These are phyloP conservation scores for Modicella reniformis DNA, from an alignment of 371 early-diverging fungal genomes.

Conservation along the genomic window DNA sequence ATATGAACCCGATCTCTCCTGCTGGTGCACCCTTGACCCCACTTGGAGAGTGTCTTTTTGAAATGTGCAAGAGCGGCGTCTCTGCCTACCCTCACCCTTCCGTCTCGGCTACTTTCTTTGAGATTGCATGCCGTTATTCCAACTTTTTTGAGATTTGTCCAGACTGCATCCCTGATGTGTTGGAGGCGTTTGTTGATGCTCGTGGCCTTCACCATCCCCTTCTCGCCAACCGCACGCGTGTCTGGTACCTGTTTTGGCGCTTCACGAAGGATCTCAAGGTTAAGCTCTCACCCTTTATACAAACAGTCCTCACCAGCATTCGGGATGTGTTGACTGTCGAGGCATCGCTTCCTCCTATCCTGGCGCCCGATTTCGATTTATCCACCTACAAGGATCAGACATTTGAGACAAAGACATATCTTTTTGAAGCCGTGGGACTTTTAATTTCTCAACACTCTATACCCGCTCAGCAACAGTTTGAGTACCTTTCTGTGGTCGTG, in stretches of 20 bases:
- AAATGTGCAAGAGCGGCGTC: constrained; percentile 76
- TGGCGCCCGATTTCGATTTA: constrained; percentile 46
- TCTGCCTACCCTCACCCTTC: constrained; percentile 85
- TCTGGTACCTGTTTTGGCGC: constrained; percentile 90
- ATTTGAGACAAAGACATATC: constrained; percentile 87
- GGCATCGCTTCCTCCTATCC: constrained; percentile 64
- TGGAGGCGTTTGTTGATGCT: constrained; percentile 81
- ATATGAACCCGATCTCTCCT: constrained; percentile 35
- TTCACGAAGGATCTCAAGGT: constrained; percentile 81
- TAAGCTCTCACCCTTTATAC: constrained; percentile 71
- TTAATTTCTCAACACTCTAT: constrained; percentile 82
- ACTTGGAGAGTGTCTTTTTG: constrained; percentile 76
- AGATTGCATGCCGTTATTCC: constrained; percentile 78
- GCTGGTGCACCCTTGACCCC: constrained; percentile 62
- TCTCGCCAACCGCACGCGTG: constrained; percentile 77
- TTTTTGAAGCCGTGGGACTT: constrained; percentile 92
- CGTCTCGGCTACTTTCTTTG: constrained; percentile 79
- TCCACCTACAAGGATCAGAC: constrained; percentile 61
- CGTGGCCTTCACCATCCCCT: constrained; percentile 84
- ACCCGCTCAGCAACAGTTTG: constrained; percentile 76
- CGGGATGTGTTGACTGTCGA: constrained; percentile 79
- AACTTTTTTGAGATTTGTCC: constrained; percentile 79
- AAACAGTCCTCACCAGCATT: constrained; percentile 73
- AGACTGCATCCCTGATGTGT: constrained; percentile 74
- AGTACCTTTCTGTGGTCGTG: constrained; percentile 73